Evolutionary conservation across 306 rosid species (phyloP).

Genomic region (Quercus berberidifolia): DNA sequence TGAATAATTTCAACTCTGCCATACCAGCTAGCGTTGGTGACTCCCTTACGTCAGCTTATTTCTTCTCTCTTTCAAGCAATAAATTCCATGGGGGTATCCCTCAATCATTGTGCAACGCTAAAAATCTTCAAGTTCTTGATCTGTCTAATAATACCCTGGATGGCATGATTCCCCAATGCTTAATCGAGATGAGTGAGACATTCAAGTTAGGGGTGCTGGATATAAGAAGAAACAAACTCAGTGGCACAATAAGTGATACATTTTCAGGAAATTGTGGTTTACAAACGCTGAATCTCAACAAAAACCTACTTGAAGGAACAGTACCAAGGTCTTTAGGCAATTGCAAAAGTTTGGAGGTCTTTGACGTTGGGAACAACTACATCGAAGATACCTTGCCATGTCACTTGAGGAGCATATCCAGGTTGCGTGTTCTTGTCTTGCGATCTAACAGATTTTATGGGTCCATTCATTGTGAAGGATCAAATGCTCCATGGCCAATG

Average conservation of each 20-base stretch:
- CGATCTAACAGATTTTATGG: constrained; percentile 22
- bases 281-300: constrained; percentile 23
- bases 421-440: constrained; percentile 31
- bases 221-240: not conserved
- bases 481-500: constrained; percentile 10
- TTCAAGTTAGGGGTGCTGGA: not conserved
- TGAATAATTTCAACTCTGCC: constrained; percentile 32
- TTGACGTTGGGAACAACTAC: constrained; percentile 40
- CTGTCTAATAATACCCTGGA: constrained; percentile 7
- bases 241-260: not conserved
- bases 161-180: constrained; percentile 35
- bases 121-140: not conserved
- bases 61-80: constrained; percentile 17
- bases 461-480: not conserved
- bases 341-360: constrained; percentile 7
- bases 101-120: not conserved
- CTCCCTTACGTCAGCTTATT: accelerated
- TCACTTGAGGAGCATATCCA: constrained; percentile 10
- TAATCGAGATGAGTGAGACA: not conserved
- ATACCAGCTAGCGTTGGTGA: not conserved
- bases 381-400: constrained; percentile 8
- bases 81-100: constrained; percentile 11
- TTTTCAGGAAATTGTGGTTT: constrained; percentile 21
- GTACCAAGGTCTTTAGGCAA: not conserved
- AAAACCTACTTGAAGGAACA: constrained; percentile 26